Evolutionary conservation across 148 eudicot genomes (phyloP).

Genomic region (Fallopia convolvulus): DNA sequence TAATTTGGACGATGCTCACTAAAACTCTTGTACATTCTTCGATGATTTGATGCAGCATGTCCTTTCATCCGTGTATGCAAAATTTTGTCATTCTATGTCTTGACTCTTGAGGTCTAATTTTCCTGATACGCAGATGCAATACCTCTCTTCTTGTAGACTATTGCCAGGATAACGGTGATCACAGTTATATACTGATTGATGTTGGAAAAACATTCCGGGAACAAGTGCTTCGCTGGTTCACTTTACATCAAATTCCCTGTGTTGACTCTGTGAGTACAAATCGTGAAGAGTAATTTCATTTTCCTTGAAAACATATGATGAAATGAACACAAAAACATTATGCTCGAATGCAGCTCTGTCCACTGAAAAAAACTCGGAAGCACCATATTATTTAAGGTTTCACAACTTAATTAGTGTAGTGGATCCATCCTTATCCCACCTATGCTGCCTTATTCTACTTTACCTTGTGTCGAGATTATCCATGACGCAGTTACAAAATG

Average conservation of each 20-base stretch:
- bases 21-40: not conserved
- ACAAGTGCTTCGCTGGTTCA: slow-evolving; percentile 94
- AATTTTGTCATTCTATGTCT: not conserved
- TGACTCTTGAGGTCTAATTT: not conserved
- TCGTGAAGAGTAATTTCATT: not conserved
- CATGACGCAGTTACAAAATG: not conserved
- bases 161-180: slow-evolving; percentile 41
- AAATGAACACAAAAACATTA: not conserved
- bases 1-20: not conserved
- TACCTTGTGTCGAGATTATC: not conserved
- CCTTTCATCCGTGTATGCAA: not conserved
- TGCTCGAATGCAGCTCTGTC: not conserved
- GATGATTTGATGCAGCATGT: not conserved
- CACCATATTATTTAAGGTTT: not conserved
- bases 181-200: slow-evolving; percentile 73
- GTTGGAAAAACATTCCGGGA: slow-evolving; percentile 92
- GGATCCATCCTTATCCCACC: not conserved
- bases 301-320: not conserved
- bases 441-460: not conserved
- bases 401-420: not conserved
- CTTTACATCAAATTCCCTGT: slow-evolving; percentile 72
- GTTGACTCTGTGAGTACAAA: slow-evolving; percentile 79
- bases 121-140: slow-evolving; percentile 57
- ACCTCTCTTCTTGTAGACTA: slow-evolving; percentile 92
- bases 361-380: not conserved